phyloP scores from a whole-genome alignment of 2,329 filamentous ascomycete genomes.

The Dryadomyces quercivorus region DNA sequence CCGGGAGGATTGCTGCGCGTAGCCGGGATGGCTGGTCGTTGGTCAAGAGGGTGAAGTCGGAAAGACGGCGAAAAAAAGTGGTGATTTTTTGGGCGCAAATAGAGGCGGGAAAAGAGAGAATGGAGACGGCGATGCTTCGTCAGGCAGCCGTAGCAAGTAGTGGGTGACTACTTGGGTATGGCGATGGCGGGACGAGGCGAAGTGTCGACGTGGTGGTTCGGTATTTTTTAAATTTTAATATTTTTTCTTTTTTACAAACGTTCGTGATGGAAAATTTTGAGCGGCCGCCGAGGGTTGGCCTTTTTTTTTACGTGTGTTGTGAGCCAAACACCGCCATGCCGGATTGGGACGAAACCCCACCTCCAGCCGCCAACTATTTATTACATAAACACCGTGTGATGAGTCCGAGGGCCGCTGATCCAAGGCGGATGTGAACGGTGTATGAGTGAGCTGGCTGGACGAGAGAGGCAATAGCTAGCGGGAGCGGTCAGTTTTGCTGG shows the following conservation, averaged over 20 bases:
- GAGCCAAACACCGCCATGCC: not conserved
- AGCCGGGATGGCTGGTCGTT: not conserved
- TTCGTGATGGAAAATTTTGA: conserved; percentile 10
- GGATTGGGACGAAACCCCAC: conserved; percentile 2
- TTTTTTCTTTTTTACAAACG: not conserved
- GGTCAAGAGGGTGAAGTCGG: not conserved
- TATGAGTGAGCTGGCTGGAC: not conserved
- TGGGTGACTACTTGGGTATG: not conserved
- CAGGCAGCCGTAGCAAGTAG: not conserved
- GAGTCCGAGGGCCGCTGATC: not conserved
- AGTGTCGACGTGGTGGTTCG: not conserved
- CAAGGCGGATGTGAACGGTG: not conserved
- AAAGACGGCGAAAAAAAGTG: not conserved
- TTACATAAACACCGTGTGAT: conserved; percentile 3
- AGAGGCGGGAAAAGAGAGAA: not conserved
- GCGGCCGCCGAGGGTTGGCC: conserved; percentile 12
- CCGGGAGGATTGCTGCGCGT: not conserved
- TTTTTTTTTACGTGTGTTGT: conserved; percentile 10
- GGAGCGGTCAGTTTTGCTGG: too few relatives aligned
- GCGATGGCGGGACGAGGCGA: not conserved
- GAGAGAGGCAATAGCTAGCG: not conserved
- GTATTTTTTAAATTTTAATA: not conserved
- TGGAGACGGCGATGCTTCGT: not conserved
- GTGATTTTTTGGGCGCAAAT: not conserved
- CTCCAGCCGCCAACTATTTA: not conserved